Conservation (phyloP, 2,329 filamentous ascomycete genomes). For the Penicillium sp. region DNA sequence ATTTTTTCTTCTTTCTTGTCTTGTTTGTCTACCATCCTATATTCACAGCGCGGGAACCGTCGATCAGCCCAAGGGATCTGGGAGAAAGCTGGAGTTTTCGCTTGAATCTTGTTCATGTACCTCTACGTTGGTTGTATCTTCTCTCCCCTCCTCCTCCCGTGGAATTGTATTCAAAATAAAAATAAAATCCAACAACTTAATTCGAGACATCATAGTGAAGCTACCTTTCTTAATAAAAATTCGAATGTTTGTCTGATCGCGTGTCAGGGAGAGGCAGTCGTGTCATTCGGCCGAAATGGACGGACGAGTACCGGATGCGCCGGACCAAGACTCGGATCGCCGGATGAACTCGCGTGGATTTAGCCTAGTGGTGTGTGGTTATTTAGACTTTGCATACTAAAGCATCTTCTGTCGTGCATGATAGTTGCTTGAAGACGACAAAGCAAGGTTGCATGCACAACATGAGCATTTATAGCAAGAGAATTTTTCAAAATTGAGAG, state of each 20-base stretch:
- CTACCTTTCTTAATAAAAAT: neutral
- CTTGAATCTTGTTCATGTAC: slow-evolving; percentile 44
- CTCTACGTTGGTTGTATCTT: slow-evolving; percentile 39
- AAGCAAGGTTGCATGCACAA: neutral
- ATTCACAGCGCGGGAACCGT: slow-evolving; percentile 45
- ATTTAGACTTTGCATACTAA: neutral
- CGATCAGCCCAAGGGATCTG: slow-evolving; percentile 38
- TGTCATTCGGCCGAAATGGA: slow-evolving; percentile 29
- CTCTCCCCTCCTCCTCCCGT: slow-evolving; percentile 41
- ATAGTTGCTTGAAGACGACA: neutral
- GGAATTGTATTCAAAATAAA: slow-evolving; percentile 31
- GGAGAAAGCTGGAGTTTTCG: slow-evolving; percentile 42
- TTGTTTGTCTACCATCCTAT: slow-evolving; percentile 38
- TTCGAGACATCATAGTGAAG: neutral
- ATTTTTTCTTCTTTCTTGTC: slow-evolving; percentile 39
- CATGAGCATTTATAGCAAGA: neutral
- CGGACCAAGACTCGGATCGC: slow-evolving; percentile 7
- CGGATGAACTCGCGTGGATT: neutral
- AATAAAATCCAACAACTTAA: slow-evolving; percentile 7
- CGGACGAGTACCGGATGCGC: slow-evolving; percentile 27
- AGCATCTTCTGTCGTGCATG: neutral
- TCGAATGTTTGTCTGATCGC: neutral
- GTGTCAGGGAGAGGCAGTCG: neutral
- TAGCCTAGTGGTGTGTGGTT: neutral
- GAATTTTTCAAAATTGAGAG: neutral